Evolutionary conservation across 257 asterid species (phyloP).

Genomic region (Apocynum venetum): DNA sequence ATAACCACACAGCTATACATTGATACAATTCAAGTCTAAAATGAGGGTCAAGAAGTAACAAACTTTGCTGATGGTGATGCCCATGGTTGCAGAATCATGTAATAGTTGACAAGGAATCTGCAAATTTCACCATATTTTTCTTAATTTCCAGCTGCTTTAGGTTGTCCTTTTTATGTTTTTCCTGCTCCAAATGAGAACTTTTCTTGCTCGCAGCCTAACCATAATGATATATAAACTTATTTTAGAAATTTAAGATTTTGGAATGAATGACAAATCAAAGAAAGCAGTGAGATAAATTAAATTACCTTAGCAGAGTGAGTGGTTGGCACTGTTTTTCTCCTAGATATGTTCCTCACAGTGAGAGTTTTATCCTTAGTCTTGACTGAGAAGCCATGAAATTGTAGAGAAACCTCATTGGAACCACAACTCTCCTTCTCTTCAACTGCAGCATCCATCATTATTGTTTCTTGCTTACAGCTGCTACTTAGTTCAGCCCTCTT

Average conservation of each 20-base stretch:
- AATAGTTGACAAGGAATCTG: slow-evolving; percentile 9
- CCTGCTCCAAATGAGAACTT: not conserved
- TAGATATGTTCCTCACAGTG: slow-evolving; percentile 21
- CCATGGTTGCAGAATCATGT: slow-evolving; percentile 7
- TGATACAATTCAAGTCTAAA: too few relatives aligned
- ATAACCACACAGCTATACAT: too few relatives aligned
- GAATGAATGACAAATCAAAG: too few relatives aligned
- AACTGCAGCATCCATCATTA: slow-evolving; percentile 21
- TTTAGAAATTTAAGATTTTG: too few relatives aligned
- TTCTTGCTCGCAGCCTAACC: not conserved
- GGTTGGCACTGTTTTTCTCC: not conserved
- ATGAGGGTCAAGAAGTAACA: not conserved
- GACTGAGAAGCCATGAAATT: slow-evolving; percentile 18
- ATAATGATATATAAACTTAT: too few relatives aligned
- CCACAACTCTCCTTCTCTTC: slow-evolving; percentile 58
- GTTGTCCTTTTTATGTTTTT: not conserved
- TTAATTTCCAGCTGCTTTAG: slow-evolving; percentile 28
- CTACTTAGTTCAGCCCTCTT: not conserved
- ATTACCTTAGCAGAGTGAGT: not conserved
- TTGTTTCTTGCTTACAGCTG: slow-evolving; percentile 18
- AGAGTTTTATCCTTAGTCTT: slow-evolving; percentile 19
- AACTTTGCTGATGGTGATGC: not conserved
- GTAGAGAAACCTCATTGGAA: slow-evolving; percentile 44
- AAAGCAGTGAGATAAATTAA: too few relatives aligned
- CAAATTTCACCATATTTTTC: slow-evolving; percentile 16